Base-by-base conservation (phyloP, 2,329 filamentous ascomycete species). In the Ophiostoma angusticollis region DNA sequence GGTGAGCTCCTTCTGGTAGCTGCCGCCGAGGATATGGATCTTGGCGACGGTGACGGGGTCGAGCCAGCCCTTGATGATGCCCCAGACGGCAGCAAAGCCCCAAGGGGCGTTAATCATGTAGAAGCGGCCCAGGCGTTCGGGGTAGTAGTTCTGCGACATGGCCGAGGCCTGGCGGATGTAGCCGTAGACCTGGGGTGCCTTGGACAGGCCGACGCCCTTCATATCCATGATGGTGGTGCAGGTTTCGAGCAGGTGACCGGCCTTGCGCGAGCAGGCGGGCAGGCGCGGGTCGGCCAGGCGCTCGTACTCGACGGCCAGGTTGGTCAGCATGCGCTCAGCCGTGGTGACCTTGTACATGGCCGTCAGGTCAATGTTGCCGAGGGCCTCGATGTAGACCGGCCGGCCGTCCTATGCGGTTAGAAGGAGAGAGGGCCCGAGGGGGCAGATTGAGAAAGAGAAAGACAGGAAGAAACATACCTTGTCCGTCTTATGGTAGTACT, bases 111-210 rank as follows among this genome's bases (percentile, higher is more conserved):
- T 98, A 77, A 98, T 95, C 52, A 98, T 67, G 72, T 94, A 98
- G 57, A 98, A 72, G 64, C 86, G 87, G 55, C 91, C 91, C 43
- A 98, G 72, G 43, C 91, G 84, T 72, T 98, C 91, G 7, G 91
- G 91, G 67, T 98, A 98, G 76, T 96, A 93, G 74, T 96, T 94
- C 65, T 96, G 91, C 48, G 84, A 93, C 64, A 98, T 84, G 58
- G 68, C 78, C 24, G 85, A 91, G 32, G 85, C 86, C 58, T 81
- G 74, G 54, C 76, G 76, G 50, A 98, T 74, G 67, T 95, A 96
- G 39, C 76, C 72, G 68, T 93, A 94, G 42, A 95, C 89, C 45
- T 81, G 80, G 46, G 77, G 72, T 31, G 84, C 78, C 63, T 82
- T 91, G 58, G 70, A 72, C 51, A 96, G 65, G 43, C 84, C 84